A percentile compares a stretch with the other conserved stretches of the same genome.
Evolutionary conservation across 163 green algal genomes (phyloP).

Genomic region (Chloromonas sp.): DNA sequence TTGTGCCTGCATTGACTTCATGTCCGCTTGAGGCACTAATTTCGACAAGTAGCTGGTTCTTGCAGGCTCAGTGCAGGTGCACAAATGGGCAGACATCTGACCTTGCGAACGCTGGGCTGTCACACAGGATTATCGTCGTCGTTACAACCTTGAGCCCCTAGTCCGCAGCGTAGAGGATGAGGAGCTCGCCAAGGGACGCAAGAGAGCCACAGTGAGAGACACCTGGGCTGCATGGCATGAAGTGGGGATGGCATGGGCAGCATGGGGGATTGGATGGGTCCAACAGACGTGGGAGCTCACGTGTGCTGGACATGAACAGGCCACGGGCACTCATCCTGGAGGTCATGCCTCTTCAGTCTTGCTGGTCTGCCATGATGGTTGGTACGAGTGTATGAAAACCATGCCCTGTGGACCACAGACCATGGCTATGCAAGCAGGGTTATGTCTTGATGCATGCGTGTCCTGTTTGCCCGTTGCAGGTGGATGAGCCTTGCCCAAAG

Average conservation of each 20-base stretch:
- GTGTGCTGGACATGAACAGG: not conserved
- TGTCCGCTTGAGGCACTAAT: no score
- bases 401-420: no score
- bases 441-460: no score
- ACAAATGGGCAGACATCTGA: no score
- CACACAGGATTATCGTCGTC: conserved; percentile 52
- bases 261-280: not conserved
- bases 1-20: no score
- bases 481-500: conserved; percentile 80
- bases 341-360: no score
- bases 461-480: conserved; percentile 20
- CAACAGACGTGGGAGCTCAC: not conserved
- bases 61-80: no score
- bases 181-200: conserved; percentile 42
- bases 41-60: no score
- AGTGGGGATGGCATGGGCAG: not conserved
- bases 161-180: conserved; percentile 47
- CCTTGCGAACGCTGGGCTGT: not conserved
- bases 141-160: conserved; percentile 67
- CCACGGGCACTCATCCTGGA: no score
- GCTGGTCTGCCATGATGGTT: no score
- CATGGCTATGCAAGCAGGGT: no score
- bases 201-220: conserved; percentile 45
- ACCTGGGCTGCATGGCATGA: not conserved
- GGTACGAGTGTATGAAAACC: no score